Evolutionary conservation across 2,329 filamentous ascomycete species (phyloP).

Genomic region (Neonectria punicea): DNA sequence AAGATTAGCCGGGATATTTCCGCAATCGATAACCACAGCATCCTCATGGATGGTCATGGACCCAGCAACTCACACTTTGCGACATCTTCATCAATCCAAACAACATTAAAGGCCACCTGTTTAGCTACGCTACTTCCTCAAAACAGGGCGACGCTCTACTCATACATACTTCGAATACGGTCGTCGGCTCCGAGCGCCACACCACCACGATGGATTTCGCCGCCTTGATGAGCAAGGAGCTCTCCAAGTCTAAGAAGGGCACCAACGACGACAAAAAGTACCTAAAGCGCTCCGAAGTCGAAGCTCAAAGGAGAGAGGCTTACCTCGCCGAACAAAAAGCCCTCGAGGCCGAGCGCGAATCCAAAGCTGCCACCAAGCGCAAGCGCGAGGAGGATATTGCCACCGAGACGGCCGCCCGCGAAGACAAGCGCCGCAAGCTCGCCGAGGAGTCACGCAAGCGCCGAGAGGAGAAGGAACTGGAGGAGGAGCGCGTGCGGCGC

Average conservation of each 20-base stretch:
- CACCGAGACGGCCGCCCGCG: slow-evolving; percentile 72
- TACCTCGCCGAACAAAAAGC: slow-evolving; percentile 86
- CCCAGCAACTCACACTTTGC: slow-evolving; percentile 22
- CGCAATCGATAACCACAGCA: slow-evolving; percentile 34
- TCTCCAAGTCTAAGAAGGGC: slow-evolving; percentile 78
- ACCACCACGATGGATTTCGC: slow-evolving; percentile 86
- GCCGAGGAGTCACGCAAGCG: slow-evolving; percentile 81
- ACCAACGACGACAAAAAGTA: slow-evolving; percentile 74
- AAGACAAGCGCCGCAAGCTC: slow-evolving; percentile 83
- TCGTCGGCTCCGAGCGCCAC: not conserved
- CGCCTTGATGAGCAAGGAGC: slow-evolving; percentile 90
- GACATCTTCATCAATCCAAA: slow-evolving; percentile 16
- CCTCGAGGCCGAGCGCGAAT: slow-evolving; percentile 76
- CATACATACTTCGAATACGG: not conserved
- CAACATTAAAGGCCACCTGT: not conserved
- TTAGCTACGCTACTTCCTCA: not conserved
- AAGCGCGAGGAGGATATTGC: slow-evolving; percentile 89
- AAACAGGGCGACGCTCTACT: not conserved
- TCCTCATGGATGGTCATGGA: slow-evolving; percentile 1
- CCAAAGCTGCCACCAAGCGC: slow-evolving; percentile 80
- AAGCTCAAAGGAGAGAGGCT: slow-evolving; percentile 81
- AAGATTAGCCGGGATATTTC: slow-evolving; percentile 40
- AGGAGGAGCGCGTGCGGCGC: slow-evolving; percentile 77
- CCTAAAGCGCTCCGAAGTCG: slow-evolving; percentile 84
- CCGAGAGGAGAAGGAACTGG: slow-evolving; percentile 77